Evolutionary conservation across 176 grass and related monocot species (phyloP), one percentile per base, ranked within the genome.

Genomic region (Raddia distichophylla): DNA sequence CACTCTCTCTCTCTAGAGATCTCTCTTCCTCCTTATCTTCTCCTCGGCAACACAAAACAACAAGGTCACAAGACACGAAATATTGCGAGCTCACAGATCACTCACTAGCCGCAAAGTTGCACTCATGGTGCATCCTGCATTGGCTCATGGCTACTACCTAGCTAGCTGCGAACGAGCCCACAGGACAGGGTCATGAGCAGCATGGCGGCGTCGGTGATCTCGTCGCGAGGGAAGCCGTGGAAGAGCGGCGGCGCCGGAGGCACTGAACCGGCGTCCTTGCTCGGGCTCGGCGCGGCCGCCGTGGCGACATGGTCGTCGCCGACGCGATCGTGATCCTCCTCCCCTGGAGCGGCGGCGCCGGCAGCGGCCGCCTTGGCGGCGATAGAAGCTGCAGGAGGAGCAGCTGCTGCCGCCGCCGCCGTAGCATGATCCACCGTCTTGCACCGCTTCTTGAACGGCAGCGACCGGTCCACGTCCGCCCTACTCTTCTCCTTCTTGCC

Each of bases 401-500:
- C 0, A 27, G 27, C 27, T 0, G 27, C 27, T 22, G 63, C 58
- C 10, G 58, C 3, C 4, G 62, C 1, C 2, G 76, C 19, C 1
- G n/a, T 51, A 60, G 77, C 15, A n/a, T 73, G 77, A 77, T 84
- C 87, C n/a, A 55, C 83, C 67, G 86, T 74, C 89, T 95, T 99
- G 93, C 91, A 95, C 68, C 96, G 84, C 69, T 99, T 99, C 93
- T 99, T 99, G 84, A 99, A 95, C 3, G 96, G 96, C 58, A 99
- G 77, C 19, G 93, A 90, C 60, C 89, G 84, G 76, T 95, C 91
- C 0, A 86, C 47, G 55, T 71, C 82, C 7, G 80, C 54, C 61
- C 50, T 40, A 40, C 37, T 95, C 85, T 90, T 95, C 79, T 95
- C 89, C 43, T 91, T 91, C 75, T 86, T 95, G 18, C 71, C 5